These are phyloP conservation scores for Trypanosoma lewisi DNA, from an alignment of 208 protist genomes.

Conservation along the genomic window DNA sequence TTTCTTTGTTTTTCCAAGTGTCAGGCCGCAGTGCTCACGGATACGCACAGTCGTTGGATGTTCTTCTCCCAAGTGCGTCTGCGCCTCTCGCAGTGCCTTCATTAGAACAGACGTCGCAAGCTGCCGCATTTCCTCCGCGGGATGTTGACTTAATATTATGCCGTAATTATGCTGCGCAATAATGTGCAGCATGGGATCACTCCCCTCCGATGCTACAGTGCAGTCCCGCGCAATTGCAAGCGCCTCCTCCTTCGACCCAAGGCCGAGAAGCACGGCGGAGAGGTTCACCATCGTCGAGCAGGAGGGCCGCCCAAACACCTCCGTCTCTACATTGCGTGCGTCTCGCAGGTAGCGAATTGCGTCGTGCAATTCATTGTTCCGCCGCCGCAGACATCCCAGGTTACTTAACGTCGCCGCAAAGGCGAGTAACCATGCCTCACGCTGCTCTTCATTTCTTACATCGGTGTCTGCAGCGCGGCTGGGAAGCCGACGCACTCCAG, in stretches of 20 bases:
- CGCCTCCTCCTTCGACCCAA: conserved; percentile 48
- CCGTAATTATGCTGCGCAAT: conserved; percentile 83
- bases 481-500: conserved; percentile 13
- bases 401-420: conserved; percentile 81
- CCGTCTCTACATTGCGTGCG: conserved; percentile 56
- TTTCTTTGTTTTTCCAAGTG: background rate
- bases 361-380: conserved; percentile 36
- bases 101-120: conserved; percentile 70
- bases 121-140: conserved; percentile 32
- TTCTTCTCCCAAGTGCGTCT: conserved; percentile 43
- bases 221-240: conserved; percentile 65
- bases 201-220: conserved; percentile 44
- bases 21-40: conserved; percentile 57
- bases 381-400: conserved; percentile 75
- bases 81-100: conserved; percentile 58
- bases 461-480: background rate
- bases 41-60: conserved; percentile 78
- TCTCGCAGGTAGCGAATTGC: conserved; percentile 48
- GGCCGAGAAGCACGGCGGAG: conserved; percentile 69
- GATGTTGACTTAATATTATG: conserved; percentile 64
- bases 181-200: conserved; percentile 67
- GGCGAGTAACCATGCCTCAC: conserved; percentile 55
- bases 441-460: conserved; percentile 1
- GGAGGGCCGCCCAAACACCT: conserved; percentile 60
- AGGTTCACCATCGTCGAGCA: conserved; percentile 89